Conservation (phyloP, 208 protist genomes). For the Strigomonas culicis region DNA sequence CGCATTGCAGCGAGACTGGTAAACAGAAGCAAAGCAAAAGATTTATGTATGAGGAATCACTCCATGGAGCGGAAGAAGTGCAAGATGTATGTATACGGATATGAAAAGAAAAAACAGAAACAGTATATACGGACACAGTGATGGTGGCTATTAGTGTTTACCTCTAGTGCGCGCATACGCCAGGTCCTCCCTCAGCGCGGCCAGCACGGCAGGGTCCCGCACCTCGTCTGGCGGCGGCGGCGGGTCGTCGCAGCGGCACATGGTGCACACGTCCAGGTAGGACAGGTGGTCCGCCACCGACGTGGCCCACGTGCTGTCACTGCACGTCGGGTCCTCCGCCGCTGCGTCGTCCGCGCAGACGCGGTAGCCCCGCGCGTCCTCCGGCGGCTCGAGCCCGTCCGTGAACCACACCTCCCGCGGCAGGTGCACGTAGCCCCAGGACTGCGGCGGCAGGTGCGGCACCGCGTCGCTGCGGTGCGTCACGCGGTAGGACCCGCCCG, state of each 20-base stretch:
- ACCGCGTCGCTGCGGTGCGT: slow-evolving; percentile 51
- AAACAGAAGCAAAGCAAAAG: too few relatives aligned
- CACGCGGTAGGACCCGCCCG: slow-evolving; percentile 32
- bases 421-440: slow-evolving; percentile 39
- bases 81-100: not conserved
- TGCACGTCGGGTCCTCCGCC: slow-evolving; percentile 47
- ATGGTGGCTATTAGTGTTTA: too few relatives aligned
- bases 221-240: too few relatives aligned
- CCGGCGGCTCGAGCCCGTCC: slow-evolving; percentile 2
- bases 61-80: not conserved
- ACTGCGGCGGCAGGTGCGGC: slow-evolving; percentile 44
- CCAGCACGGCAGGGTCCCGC: too few relatives aligned
- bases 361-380: slow-evolving; percentile 13
- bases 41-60: too few relatives aligned
- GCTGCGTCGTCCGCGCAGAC: slow-evolving; percentile 30
- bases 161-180: too few relatives aligned
- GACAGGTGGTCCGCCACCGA: slow-evolving; percentile 40
- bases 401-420: slow-evolving; percentile 54
- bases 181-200: too few relatives aligned
- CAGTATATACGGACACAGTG: too few relatives aligned
- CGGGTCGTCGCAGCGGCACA: slow-evolving; percentile 45
- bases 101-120: not conserved
- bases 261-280: slow-evolving; percentile 53
- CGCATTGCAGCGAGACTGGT: not conserved
- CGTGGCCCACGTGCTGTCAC: slow-evolving; percentile 29